Conservation (phyloP, 2,329 filamentous ascomycete genomes). For the Botrytis aclada region DNA sequence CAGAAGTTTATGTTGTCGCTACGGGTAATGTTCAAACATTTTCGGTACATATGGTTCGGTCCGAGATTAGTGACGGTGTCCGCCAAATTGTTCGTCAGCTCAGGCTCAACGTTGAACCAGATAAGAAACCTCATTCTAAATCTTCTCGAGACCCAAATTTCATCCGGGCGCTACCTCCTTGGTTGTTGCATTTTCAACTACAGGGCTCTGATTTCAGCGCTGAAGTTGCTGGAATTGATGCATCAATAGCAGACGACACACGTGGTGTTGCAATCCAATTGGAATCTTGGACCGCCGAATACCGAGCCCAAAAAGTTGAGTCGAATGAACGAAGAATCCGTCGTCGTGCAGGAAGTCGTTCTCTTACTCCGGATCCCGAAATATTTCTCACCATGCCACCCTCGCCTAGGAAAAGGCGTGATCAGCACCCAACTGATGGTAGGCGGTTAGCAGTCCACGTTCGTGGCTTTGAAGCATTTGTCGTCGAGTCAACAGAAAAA, state of each 20-base stretch:
- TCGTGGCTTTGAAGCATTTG: constrained; percentile 81
- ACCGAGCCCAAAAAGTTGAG: constrained; percentile 76
- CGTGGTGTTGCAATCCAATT: constrained; percentile 83
- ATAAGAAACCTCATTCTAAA: constrained; percentile 52
- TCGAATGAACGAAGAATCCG: constrained; percentile 53
- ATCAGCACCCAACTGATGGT: constrained; percentile 62
- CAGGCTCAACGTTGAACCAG: constrained; percentile 64
- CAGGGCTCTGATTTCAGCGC: constrained; percentile 87
- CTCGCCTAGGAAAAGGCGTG: constrained; percentile 52
- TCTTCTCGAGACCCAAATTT: constrained; percentile 61
- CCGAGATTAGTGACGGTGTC: constrained; percentile 89
- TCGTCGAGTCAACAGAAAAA: constrained; percentile 81
- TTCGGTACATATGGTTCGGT: constrained; percentile 82
- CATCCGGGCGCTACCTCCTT: constrained; percentile 73
- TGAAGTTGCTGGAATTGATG: constrained; percentile 85
- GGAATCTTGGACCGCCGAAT: constrained; percentile 84
- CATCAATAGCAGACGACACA: constrained; percentile 75
- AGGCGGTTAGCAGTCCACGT: constrained; percentile 77
- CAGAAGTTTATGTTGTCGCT: constrained; percentile 78
- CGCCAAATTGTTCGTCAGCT: constrained; percentile 88
- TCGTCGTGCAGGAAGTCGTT: constrained; percentile 71
- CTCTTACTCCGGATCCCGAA: constrained; percentile 65
- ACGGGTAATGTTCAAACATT: constrained; percentile 82
- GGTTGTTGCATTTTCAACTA: constrained; percentile 80
- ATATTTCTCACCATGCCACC: constrained; percentile 50